Percentiles rank a stretch among this genome's conserved stretches.
Conservation (phyloP, 2,329 filamentous ascomycete species). For the Aspergillus clavatus region DNA sequence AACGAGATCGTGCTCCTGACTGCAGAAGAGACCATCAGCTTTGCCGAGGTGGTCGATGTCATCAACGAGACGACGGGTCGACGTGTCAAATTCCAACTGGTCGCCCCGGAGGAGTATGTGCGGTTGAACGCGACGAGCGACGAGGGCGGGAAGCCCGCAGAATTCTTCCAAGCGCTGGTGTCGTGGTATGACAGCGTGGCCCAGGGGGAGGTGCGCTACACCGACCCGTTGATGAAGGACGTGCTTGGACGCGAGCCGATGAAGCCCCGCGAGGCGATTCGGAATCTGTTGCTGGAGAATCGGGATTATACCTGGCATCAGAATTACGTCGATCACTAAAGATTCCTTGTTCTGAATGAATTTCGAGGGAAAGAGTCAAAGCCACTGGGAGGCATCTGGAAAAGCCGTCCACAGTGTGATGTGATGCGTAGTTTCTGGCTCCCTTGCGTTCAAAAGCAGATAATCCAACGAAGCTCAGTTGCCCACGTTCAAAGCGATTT, state of each 20-base stretch:
- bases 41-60: conserved; percentile 33
- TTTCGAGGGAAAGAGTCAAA: too few relatives aligned
- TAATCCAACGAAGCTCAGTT: too few relatives aligned
- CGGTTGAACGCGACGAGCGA: conserved; percentile 25
- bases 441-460: too few relatives aligned
- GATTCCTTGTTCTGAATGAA: too few relatives aligned
- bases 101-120: conserved; percentile 35
- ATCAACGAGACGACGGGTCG: conserved; percentile 36
- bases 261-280: conserved; percentile 35
- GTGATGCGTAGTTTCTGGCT: too few relatives aligned
- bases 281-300: conserved; percentile 25
- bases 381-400: too few relatives aligned
- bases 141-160: conserved; percentile 34
- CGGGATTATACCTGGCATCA: conserved; percentile 44
- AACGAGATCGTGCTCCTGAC: conserved; percentile 39
- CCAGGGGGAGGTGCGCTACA: conserved; percentile 41
- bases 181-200: conserved; percentile 45
- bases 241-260: conserved; percentile 44
- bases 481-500: too few relatives aligned
- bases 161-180: conserved; percentile 39
- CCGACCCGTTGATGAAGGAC: conserved; percentile 40
- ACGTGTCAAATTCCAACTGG: conserved; percentile 28
- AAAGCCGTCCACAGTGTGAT: too few relatives aligned
- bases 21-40: conserved; percentile 31
- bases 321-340: conserved; percentile 29